Evolutionary conservation across 352 stramenopile genomes (phyloP).

Genomic region (Phytophthora lateralis): DNA sequence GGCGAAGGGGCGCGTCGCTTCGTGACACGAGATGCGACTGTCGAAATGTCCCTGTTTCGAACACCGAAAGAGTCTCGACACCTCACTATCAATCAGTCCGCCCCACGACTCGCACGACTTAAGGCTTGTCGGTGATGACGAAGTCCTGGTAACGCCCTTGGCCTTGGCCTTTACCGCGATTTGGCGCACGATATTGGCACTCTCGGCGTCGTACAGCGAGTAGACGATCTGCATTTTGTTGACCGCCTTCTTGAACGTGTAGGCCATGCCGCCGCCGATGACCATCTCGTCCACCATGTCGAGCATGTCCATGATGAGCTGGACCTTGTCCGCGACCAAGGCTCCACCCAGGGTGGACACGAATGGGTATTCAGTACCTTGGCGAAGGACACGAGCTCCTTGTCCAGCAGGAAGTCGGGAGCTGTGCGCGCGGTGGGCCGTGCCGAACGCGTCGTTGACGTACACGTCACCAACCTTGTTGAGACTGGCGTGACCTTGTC

Average conservation of each 20-base stretch:
- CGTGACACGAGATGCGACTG: no score
- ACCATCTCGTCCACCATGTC: conserved; percentile 99
- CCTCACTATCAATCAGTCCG: no score
- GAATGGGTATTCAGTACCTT: conserved; percentile 97
- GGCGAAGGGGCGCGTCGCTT: no score
- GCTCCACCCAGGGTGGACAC: conserved; percentile 98
- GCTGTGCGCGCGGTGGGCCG: conserved; percentile 97
- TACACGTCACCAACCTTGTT: conserved; percentile 95
- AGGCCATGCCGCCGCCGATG: conserved; percentile 99
- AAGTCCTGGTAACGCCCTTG: conserved; percentile 99
- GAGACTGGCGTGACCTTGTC: conserved; percentile 89
- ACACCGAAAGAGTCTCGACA: no score
- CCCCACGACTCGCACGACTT: no score
- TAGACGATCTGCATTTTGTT: conserved; percentile 96
- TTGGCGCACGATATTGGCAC: conserved; percentile 87
- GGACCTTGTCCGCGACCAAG: conserved; percentile 99
- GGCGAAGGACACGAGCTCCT: conserved; percentile 99
- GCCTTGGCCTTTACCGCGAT: conserved; percentile 96
- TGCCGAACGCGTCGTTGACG: conserved; percentile 99
- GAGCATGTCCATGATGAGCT: conserved; percentile 99
- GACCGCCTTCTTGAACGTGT: conserved; percentile 99
- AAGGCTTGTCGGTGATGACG: no score
- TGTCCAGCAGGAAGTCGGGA: conserved; percentile 98
- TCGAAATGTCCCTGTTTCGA: no score
- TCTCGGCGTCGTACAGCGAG: conserved; percentile 92